Percentiles rank a stretch among this genome's conserved stretches.
Evolutionary conservation across 78 protist species (phyloP).

Genomic region (Chrysochromulina tobinii): DNA sequence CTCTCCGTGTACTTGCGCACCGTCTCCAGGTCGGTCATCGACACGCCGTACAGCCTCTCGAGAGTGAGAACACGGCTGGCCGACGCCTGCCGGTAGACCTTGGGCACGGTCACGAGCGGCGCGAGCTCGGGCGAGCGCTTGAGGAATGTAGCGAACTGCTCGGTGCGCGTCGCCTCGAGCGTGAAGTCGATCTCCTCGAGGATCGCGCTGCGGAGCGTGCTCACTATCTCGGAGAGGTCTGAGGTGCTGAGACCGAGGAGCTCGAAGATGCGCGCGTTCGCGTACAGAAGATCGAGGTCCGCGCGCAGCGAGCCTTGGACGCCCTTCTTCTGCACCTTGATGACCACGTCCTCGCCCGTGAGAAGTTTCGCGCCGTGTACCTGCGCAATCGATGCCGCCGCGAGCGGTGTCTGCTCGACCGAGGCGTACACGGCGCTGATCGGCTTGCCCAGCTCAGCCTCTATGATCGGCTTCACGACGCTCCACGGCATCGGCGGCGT

Average conservation of each 20-base stretch:
- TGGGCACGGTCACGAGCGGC: background rate
- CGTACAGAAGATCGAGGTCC: slow-evolving; percentile 23
- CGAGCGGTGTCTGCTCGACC: slow-evolving; percentile 20
- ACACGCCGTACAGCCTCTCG: slow-evolving; percentile 39
- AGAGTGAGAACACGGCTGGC: background rate
- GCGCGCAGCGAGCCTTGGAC: background rate
- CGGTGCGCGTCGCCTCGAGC: background rate
- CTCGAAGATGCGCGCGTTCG: background rate
- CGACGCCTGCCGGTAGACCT: background rate
- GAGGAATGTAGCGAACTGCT: background rate
- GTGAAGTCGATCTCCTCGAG: background rate
- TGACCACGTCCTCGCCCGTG: slow-evolving; percentile 32
- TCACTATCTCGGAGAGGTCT: background rate
- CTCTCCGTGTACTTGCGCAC: background rate
- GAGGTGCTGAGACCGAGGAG: background rate
- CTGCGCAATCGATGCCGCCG: slow-evolving; percentile 29
- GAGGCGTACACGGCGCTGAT: background rate
- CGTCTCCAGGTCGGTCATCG: slow-evolving; percentile 20
- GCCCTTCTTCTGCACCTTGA: slow-evolving; percentile 38
- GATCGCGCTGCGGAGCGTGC: background rate
- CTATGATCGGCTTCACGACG: background rate
- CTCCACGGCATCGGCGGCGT: slow-evolving; percentile 21
- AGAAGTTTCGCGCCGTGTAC: slow-evolving; percentile 25
- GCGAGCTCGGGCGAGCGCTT: background rate
- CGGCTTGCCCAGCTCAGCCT: background rate